Conservation (phyloP, 2,329 filamentous ascomycete species). For the Leptographium flavum region DNA sequence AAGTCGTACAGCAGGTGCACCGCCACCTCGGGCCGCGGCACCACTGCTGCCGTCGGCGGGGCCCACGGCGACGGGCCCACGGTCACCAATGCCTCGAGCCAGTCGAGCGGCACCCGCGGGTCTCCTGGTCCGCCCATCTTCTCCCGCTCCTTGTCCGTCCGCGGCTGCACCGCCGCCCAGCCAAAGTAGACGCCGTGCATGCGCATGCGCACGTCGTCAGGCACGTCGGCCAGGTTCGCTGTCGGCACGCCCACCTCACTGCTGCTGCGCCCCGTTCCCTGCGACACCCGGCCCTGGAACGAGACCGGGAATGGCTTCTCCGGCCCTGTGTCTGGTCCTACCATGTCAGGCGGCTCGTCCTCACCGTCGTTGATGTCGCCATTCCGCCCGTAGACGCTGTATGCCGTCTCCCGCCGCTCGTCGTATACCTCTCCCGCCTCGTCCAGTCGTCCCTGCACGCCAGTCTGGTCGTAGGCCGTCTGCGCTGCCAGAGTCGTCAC, state of each 20-base stretch:
- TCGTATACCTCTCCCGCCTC: slow-evolving; percentile 23
- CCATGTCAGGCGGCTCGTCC: slow-evolving; percentile 20
- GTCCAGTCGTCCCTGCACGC: slow-evolving; percentile 18
- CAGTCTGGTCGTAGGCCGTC: slow-evolving; percentile 22
- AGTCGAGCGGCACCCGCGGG: slow-evolving; percentile 24
- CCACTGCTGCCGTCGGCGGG: slow-evolving; percentile 22
- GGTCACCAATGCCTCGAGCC: slow-evolving; percentile 46
- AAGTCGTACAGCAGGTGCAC: slow-evolving; percentile 41
- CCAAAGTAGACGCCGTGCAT: slow-evolving; percentile 51
- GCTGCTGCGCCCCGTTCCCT: slow-evolving; percentile 26
- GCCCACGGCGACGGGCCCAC: slow-evolving; percentile 35
- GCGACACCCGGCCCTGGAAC: slow-evolving; percentile 32
- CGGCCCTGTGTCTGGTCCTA: slow-evolving; percentile 37
- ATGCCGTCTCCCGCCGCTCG: slow-evolving; percentile 18
- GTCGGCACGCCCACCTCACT: slow-evolving; percentile 33
- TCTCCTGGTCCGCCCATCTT: slow-evolving; percentile 9
- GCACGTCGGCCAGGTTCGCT: slow-evolving; percentile 36
- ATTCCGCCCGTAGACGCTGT: slow-evolving; percentile 8
- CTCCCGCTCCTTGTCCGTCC: slow-evolving; percentile 13
- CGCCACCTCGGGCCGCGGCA: slow-evolving; percentile 20
- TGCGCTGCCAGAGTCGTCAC: slow-evolving; percentile 26
- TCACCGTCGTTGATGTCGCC: slow-evolving; percentile 15
- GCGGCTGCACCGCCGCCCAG: slow-evolving; percentile 35
- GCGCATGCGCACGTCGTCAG: slow-evolving; percentile 35
- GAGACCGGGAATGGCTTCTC: slow-evolving; percentile 36